Evolutionary conservation across 805 yeast species (phyloP).

Genomic region (Candida saitoana): DNA sequence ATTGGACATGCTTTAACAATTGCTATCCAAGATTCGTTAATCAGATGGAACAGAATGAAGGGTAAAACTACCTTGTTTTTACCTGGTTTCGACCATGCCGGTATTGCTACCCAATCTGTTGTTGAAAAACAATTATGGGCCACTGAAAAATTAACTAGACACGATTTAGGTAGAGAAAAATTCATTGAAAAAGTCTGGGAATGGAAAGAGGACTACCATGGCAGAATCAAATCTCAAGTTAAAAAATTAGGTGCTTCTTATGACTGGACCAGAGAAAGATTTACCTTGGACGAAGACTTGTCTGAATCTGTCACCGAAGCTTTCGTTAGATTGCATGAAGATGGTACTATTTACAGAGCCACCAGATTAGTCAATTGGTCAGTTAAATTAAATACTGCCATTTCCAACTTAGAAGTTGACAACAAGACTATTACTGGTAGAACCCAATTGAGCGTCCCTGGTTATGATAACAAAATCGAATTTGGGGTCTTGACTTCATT

Average conservation of each 20-base stretch:
- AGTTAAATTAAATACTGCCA: conserved; percentile 87
- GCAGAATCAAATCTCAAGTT: conserved; percentile 79
- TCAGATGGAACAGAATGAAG: conserved; percentile 94
- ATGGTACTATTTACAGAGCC: conserved; percentile 93
- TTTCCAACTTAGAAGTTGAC: conserved; percentile 94
- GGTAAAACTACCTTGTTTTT: conserved; percentile 89
- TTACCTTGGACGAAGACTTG: conserved; percentile 79
- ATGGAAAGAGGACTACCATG: conserved; percentile 94
- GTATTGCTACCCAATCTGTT: conserved; percentile 97
- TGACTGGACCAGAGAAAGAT: conserved; percentile 93
- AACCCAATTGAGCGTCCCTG: conserved; percentile 80
- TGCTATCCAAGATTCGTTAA: conserved; percentile 88
- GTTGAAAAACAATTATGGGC: conserved; percentile 96
- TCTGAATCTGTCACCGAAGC: conserved; percentile 84
- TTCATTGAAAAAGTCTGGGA: conserved; percentile 91
- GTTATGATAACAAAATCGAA: conserved; percentile 84
- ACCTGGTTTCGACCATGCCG: conserved; percentile 99
- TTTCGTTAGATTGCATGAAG: conserved; percentile 86
- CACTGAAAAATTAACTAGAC: conserved; percentile 82
- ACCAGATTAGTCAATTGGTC: conserved; percentile 95
- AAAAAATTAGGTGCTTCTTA: conserved; percentile 91
- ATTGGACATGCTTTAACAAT: conserved; percentile 98
- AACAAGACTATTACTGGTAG: conserved; percentile 84
- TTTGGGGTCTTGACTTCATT: conserved; percentile 97
- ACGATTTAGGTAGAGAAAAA: conserved; percentile 90